Conservation (phyloP, 2,329 filamentous ascomycete genomes). For the Chaetomium sp. region DNA sequence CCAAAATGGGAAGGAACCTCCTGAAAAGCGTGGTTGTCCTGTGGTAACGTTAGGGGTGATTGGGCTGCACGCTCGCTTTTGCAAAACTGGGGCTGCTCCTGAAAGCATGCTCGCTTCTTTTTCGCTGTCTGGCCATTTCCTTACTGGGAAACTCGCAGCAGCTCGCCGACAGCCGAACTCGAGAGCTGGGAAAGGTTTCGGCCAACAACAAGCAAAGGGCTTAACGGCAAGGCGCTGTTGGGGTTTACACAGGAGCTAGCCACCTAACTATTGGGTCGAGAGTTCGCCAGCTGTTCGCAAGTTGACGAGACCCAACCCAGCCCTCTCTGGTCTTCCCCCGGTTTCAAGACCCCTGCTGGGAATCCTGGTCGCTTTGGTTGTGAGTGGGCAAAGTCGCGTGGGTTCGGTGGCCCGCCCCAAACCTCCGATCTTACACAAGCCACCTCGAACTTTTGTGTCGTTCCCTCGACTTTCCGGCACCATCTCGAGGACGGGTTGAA, state of each 20-base stretch:
- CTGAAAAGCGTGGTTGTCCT: background rate
- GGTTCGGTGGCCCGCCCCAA: slow-evolving; percentile 12
- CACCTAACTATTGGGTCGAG: no score
- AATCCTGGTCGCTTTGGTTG: background rate
- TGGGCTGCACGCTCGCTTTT: slow-evolving; percentile 1
- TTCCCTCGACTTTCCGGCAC: background rate
- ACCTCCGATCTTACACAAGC: slow-evolving; percentile 16
- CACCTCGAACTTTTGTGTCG: slow-evolving; percentile 4
- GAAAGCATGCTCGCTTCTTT: background rate
- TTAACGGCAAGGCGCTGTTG: no score
- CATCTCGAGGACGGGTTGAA: slow-evolving; percentile 1
- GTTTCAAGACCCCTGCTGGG: slow-evolving; percentile 8
- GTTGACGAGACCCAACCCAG: no score
- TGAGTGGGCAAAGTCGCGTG: slow-evolving; percentile 9
- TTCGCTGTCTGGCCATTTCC: background rate
- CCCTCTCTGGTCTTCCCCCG: background rate
- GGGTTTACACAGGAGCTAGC: no score
- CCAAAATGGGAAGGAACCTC: background rate
- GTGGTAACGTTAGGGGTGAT: background rate
- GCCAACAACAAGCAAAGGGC: no score
- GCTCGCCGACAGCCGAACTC: background rate
- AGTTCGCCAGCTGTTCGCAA: no score
- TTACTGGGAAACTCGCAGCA: background rate
- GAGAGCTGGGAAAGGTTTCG: no score
- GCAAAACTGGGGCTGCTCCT: background rate